A percentile compares a stretch with the other conserved stretches of the same genome.
phyloP scores from a whole-genome alignment of 805 yeast species.

The Wickerhamomyces strasburgensis region DNA sequence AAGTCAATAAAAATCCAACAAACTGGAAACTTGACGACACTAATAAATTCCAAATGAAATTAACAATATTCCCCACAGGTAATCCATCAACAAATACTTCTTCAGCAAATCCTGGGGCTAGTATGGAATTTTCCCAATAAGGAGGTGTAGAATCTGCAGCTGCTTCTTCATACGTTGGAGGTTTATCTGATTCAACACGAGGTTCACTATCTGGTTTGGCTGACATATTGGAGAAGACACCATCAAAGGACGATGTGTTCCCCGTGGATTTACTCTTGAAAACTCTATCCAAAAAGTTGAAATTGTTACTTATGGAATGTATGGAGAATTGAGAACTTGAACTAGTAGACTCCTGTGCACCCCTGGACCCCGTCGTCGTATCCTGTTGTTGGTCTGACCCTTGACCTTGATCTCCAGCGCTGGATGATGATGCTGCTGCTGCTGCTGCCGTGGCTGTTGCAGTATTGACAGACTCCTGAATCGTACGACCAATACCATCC shows the following conservation, averaged over 20 bases:
- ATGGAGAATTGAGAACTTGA: constrained; percentile 8
- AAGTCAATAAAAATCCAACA: constrained; percentile 88
- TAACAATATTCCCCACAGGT: constrained; percentile 90
- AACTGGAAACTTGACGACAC: constrained; percentile 91
- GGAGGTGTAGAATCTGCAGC: constrained; percentile 93
- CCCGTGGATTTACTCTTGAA: constrained; percentile 22
- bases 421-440: too few relatives aligned
- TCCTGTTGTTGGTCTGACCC: too few relatives aligned
- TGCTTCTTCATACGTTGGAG: constrained; percentile 93
- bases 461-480: neutral
- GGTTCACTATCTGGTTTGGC: constrained; percentile 71
- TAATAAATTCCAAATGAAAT: constrained; percentile 83
- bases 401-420: too few relatives aligned
- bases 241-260: constrained; percentile 49
- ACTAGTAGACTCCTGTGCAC: neutral
- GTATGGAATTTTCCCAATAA: constrained; percentile 88
- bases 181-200: constrained; percentile 40
- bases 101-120: constrained; percentile 71
- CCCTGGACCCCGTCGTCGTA: neutral
- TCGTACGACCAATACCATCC: neutral
- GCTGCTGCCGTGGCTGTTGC: neutral
- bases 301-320: constrained; percentile 29
- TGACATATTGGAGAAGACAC: constrained; percentile 86
- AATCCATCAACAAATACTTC: constrained; percentile 92
- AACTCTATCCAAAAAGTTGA: constrained; percentile 35